These are phyloP conservation scores for Platanus orientalis DNA, from an alignment of 164 flowering plant genomes.

Conservation along the genomic window DNA sequence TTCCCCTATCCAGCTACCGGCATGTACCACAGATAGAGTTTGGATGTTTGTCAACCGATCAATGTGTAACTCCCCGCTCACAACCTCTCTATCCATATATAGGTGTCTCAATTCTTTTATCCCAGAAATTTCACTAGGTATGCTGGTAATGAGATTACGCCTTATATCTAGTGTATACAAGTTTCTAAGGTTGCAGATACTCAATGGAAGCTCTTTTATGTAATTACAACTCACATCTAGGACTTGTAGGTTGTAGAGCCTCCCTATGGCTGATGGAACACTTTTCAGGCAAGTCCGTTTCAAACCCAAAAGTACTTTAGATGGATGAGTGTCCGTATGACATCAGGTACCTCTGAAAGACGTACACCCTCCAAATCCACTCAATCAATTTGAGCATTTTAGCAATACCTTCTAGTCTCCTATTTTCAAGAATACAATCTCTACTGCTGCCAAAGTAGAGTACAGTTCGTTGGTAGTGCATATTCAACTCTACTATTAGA, in stretches of 20 bases:
- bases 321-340: not conserved
- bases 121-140: too few relatives aligned
- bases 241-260: conserved; percentile 1
- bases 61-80: too few relatives aligned
- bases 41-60: too few relatives aligned
- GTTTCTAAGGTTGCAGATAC: too few relatives aligned
- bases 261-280: not conserved
- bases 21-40: too few relatives aligned
- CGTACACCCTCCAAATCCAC: not conserved
- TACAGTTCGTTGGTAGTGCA: not conserved
- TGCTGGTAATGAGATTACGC: too few relatives aligned
- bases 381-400: not conserved
- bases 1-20: too few relatives aligned
- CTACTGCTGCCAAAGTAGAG: not conserved
- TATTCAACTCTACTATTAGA: not conserved
- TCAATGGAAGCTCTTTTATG: too few relatives aligned
- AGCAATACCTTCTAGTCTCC: not conserved
- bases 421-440: not conserved
- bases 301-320: conserved; percentile 10
- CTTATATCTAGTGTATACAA: too few relatives aligned
- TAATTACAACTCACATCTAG: not conserved
- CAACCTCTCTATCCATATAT: too few relatives aligned
- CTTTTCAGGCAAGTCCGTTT: not conserved
- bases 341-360: not conserved
- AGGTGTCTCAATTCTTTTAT: too few relatives aligned